Evolutionary conservation across 2,329 filamentous ascomycete species (phyloP), one percentile per base, ranked within the genome.

Genomic region (Hortaea werneckii): DNA sequence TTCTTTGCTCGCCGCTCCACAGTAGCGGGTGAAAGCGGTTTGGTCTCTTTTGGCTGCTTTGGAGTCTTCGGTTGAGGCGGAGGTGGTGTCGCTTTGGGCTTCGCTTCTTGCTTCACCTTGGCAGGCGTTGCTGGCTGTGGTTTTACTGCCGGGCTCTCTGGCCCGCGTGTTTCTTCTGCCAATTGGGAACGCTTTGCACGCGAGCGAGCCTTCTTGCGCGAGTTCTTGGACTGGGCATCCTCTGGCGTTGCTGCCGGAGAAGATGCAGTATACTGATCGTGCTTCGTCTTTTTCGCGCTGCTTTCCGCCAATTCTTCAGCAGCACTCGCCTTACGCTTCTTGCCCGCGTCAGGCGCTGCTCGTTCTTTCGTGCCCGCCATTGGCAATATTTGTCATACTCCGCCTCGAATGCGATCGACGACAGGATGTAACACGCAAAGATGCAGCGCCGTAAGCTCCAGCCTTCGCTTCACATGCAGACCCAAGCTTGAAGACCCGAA

Each of bases 231-330:
- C 20, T 20, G 20, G 20, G 20, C 20, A 20, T 20, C 20, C 20
- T 20, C 20, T 20, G 20, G 20, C 20, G 20, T 20, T 20, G 20
- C 20, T 20, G 20, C 20, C 20, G 20, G 20, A 20, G 20, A 20
- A 20, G 20, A 20, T 20, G 20, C 20, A 20, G 20, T 20, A 2
- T 20, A 4, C 20, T 20, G n/a, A 4, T 41, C 41, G 11, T 20
- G 40, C 11, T 44, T 40, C n/a, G 41, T 40, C 44, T 43, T 49
- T 41, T 46, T 49, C 32, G 47, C 37, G 37, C 41, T 41, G 29
- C 13, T 40, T 32, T 46, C 40, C 12, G 29, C 27, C 3, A 27
- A 7, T 12, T 41, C 47, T 29, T 13, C 40, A 10, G 9, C 6
- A 12, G 40, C 41, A 35, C 20, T 20, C 11, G 44, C 37, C 37